phyloP scores from a whole-genome alignment of 2,329 filamentous ascomycete genomes.

The Colletotrichum sp. region DNA sequence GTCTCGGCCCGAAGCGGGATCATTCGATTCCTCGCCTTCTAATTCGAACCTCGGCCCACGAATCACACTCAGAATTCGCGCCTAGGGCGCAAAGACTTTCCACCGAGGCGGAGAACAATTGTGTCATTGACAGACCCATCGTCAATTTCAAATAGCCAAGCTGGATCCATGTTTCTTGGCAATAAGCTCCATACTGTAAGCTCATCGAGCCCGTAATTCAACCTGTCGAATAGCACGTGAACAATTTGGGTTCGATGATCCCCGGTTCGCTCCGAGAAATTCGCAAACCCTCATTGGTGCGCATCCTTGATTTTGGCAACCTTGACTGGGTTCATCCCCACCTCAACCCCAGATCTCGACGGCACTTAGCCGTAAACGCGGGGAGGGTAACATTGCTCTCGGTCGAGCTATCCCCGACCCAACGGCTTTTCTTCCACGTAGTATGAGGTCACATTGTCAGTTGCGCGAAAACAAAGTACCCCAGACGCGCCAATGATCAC shows the following conservation, averaged over 20 bases:
- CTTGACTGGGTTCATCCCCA: slow-evolving; percentile 1
- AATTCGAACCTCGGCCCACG: neutral
- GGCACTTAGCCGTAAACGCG: neutral
- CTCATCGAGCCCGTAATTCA: neutral
- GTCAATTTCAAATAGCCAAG: neutral
- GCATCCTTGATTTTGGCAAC: neutral
- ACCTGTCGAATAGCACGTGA: slow-evolving; percentile 3
- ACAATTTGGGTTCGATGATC: neutral
- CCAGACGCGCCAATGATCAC: slow-evolving; percentile 11
- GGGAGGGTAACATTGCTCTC: slow-evolving; percentile 7
- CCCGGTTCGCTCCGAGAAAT: neutral
- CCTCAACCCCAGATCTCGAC: slow-evolving; percentile 17
- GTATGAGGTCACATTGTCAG: slow-evolving; percentile 11
- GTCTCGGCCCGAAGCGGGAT: neutral
- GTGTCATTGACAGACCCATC: neutral
- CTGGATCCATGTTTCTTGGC: neutral
- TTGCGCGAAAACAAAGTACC: neutral
- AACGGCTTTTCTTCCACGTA: neutral
- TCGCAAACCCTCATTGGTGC: neutral
- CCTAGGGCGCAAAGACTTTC: neutral
- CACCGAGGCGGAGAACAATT: neutral
- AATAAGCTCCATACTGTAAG: neutral
- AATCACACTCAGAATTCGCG: neutral
- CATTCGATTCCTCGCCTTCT: neutral
- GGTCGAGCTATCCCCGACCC: slow-evolving; percentile 8